These are phyloP conservation scores for Nicotiana attenuata DNA, from an alignment of 257 asterid species.

Conservation along the genomic window DNA sequence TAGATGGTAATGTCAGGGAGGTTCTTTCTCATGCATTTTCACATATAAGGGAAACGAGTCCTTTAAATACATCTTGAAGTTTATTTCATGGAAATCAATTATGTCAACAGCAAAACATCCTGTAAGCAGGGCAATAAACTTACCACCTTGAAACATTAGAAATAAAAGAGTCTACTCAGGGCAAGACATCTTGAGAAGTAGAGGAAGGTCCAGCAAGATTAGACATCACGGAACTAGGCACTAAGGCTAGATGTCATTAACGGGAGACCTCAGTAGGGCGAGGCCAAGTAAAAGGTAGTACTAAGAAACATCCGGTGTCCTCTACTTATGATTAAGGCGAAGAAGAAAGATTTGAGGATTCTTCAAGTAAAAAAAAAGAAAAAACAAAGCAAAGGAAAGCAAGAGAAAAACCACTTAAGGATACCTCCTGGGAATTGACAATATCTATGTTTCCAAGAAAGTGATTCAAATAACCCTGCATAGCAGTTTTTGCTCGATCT, in stretches of 20 bases:
- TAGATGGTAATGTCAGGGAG: background rate
- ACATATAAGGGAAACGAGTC: background rate
- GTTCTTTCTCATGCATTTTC: background rate
- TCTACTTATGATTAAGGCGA: background rate
- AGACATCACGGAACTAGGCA: background rate
- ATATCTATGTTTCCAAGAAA: constrained; percentile 85
- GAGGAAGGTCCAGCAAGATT: background rate
- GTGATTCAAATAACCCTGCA: constrained; percentile 97
- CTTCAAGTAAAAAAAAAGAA: background rate
- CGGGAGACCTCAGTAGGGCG: background rate
- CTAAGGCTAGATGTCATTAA: background rate
- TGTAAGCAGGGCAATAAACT: background rate
- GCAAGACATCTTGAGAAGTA: background rate
- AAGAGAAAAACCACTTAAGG: constrained; percentile 10
- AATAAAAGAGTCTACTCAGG: background rate
- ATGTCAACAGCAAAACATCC: background rate
- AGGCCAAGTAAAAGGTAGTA: background rate
- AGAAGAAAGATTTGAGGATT: background rate
- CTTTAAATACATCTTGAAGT: background rate
- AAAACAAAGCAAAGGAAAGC: constrained; percentile 9
- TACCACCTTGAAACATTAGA: background rate
- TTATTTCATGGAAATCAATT: background rate
- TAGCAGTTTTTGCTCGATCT: constrained; percentile 76
- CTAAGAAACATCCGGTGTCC: background rate
- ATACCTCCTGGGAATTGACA: constrained; percentile 87